phyloP scores from a whole-genome alignment of 1,139 yeast genomes.

The Suhomyces bokatorum region DNA sequence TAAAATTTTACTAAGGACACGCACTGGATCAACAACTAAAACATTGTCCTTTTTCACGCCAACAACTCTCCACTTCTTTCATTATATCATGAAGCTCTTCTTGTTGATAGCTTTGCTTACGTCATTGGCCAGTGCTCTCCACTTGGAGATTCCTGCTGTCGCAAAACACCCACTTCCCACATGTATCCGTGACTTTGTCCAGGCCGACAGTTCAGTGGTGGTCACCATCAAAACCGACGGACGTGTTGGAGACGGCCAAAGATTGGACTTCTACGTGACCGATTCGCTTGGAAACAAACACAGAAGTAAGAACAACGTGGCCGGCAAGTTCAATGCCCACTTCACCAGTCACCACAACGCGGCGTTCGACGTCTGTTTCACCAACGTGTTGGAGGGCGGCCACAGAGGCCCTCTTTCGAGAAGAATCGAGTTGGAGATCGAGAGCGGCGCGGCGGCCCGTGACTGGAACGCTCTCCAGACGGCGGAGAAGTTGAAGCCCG shows the following conservation, averaged over 20 bases:
- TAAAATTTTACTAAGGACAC: slow-evolving; percentile 9
- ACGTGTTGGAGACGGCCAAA: slow-evolving; percentile 80
- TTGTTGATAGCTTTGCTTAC: slow-evolving; percentile 15
- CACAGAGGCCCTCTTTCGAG: slow-evolving; percentile 38
- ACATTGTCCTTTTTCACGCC: background rate
- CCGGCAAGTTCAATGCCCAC: slow-evolving; percentile 68
- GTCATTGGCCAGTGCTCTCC: slow-evolving; percentile 32
- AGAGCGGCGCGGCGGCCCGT: slow-evolving; percentile 94
- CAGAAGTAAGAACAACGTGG: slow-evolving; percentile 63
- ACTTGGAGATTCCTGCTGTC: slow-evolving; percentile 42
- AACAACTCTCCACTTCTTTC: background rate
- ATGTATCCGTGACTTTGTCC: slow-evolving; percentile 89
- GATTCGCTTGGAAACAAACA: slow-evolving; percentile 73
- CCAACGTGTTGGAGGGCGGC: slow-evolving; percentile 53
- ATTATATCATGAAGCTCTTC: slow-evolving; percentile 13
- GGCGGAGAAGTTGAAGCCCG: slow-evolving; percentile 87
- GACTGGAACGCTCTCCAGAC: slow-evolving; percentile 97
- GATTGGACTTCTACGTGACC: slow-evolving; percentile 58
- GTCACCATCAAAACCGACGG: slow-evolving; percentile 77
- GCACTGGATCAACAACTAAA: slow-evolving; percentile 6
- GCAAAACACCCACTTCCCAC: slow-evolving; percentile 36
- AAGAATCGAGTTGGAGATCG: slow-evolving; percentile 85
- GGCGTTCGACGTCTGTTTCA: slow-evolving; percentile 89
- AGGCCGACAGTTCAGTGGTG: slow-evolving; percentile 81
- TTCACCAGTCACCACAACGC: slow-evolving; percentile 83